Evolutionary conservation across 768 basidiomycete species (phyloP).

Genomic region (Trametes elegans): DNA sequence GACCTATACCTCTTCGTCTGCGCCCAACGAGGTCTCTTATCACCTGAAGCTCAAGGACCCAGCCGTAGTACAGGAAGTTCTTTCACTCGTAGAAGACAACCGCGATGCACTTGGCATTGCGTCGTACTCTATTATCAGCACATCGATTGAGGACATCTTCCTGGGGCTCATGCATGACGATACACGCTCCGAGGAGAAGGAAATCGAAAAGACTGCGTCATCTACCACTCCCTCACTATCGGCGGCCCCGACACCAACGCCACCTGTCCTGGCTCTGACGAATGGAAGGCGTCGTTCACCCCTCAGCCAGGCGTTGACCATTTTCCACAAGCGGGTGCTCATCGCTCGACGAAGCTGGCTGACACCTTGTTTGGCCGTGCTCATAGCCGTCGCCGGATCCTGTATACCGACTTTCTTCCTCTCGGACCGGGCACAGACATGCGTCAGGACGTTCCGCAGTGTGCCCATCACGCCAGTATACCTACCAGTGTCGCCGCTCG

Average conservation of each 20-base stretch:
- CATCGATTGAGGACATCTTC: constrained; percentile 83
- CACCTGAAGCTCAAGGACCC: constrained; percentile 64
- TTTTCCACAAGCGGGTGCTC: constrained; percentile 68
- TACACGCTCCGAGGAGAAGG: constrained; percentile 28
- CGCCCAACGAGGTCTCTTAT: constrained; percentile 46
- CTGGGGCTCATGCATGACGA: constrained; percentile 60
- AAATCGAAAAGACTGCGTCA: constrained; percentile 18
- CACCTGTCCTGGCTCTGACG: constrained; percentile 38
- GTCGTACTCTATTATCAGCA: constrained; percentile 67
- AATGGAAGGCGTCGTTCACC: constrained; percentile 55
- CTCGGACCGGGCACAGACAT: constrained; percentile 47
- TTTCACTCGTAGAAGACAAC: constrained; percentile 52
- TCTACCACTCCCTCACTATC: constrained; percentile 14
- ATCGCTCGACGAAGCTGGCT: constrained; percentile 70
- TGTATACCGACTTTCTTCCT: constrained; percentile 71
- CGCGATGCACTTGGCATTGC: constrained; percentile 36
- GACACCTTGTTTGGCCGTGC: constrained; percentile 50
- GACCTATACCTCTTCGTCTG: constrained; percentile 40
- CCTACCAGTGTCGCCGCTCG: constrained; percentile 48
- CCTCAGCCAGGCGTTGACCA: constrained; percentile 64
- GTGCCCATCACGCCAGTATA: constrained; percentile 48
- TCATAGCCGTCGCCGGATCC: constrained; percentile 54
- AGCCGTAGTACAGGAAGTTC: constrained; percentile 49
- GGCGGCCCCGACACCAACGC: background rate
- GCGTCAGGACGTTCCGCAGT: constrained; percentile 39